Conservation (phyloP, 495 filamentous ascomycete species). For the Xylaria nigripes region DNA sequence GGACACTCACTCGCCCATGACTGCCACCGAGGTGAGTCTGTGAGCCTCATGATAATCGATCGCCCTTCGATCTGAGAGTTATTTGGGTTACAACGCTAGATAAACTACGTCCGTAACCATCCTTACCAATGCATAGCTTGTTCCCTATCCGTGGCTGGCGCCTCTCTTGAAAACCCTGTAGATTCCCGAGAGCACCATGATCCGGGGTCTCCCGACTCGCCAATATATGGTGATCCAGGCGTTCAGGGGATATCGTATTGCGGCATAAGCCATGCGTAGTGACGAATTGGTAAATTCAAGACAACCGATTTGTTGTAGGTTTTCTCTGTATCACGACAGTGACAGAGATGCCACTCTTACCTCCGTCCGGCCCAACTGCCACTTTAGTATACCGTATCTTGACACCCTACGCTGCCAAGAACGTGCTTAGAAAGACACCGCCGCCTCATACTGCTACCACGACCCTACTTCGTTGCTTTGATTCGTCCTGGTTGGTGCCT, state of each 20-base stretch:
- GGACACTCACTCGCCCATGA: not conserved
- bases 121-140: not conserved
- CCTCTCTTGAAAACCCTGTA: not conserved
- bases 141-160: not conserved
- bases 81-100: not conserved
- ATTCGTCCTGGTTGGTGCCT: slow-evolving; percentile 5
- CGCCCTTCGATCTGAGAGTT: slow-evolving; percentile 8
- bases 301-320: not conserved
- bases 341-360: not conserved
- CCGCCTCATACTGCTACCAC: not conserved
- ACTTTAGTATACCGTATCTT: not conserved
- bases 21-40: not conserved
- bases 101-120: not conserved
- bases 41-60: slow-evolving; percentile 2
- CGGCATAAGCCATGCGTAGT: not conserved
- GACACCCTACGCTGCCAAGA: slow-evolving; percentile 1
- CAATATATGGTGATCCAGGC: slow-evolving; percentile 1
- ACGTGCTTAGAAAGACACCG: not conserved
- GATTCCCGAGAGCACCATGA: slow-evolving; percentile 1
- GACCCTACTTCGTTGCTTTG: not conserved
- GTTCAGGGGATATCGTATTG: not conserved
- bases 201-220: slow-evolving; percentile 7
- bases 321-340: not conserved
- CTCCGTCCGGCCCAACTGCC: not conserved
- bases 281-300: not conserved